Percentiles rank a stretch among this genome's conserved stretches.
These are phyloP conservation scores for Solanum sparsipilum DNA, from an alignment of 257 asterid genomes.

Conservation along the genomic window DNA sequence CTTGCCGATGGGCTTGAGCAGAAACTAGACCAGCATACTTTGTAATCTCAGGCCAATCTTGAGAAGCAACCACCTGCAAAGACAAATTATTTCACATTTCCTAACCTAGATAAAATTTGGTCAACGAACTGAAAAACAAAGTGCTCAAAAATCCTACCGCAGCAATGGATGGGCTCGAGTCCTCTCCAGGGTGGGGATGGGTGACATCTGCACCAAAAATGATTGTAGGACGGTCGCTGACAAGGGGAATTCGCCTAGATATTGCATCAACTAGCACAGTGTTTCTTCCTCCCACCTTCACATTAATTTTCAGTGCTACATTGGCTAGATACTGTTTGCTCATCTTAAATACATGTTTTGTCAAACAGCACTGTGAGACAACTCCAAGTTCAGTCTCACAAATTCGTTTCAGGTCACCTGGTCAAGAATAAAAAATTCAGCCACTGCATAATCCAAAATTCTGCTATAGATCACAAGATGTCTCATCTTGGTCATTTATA, in stretches of 20 bases:
- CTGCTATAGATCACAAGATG: neutral
- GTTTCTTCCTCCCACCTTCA: slow-evolving; percentile 94
- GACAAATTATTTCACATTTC: slow-evolving; percentile 1
- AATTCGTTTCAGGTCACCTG: slow-evolving; percentile 84
- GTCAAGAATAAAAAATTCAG: neutral
- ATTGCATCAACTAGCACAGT: slow-evolving; percentile 86
- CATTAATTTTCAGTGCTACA: slow-evolving; percentile 81
- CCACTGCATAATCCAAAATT: neutral
- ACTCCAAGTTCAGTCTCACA: slow-evolving; percentile 98
- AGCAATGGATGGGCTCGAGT: slow-evolving; percentile 98
- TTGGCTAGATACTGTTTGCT: slow-evolving; percentile 91
- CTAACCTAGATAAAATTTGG: neutral
- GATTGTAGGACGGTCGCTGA: slow-evolving; percentile 83
- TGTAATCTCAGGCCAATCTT: slow-evolving; percentile 96
- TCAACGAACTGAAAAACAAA: neutral
- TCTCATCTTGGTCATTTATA: slow-evolving; percentile 9
- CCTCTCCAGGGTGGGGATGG: slow-evolving; percentile 99
- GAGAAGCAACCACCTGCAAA: slow-evolving; percentile 94
- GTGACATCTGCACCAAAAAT: slow-evolving; percentile 99
- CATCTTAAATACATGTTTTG: slow-evolving; percentile 70
- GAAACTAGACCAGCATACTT: slow-evolving; percentile 93
- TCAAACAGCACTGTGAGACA: slow-evolving; percentile 92
- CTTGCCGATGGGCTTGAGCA: slow-evolving; percentile 96
- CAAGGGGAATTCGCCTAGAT: slow-evolving; percentile 82
- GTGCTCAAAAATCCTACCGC: slow-evolving; percentile 42